phyloP scores from a whole-genome alignment of 148 eudicot genomes.

The Camellia granthamiana region DNA sequence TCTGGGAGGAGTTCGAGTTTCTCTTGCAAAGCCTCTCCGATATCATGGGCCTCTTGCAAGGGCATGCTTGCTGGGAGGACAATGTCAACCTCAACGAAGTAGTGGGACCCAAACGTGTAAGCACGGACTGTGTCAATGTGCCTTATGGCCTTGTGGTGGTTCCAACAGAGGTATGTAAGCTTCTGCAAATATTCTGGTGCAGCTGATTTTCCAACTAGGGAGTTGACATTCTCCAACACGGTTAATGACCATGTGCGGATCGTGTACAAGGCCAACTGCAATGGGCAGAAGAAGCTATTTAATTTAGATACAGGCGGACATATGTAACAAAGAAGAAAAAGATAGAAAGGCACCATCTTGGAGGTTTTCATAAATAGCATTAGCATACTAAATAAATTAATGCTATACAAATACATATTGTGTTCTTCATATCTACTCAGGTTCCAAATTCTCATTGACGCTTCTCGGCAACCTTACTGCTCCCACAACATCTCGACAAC shows the following conservation, averaged over 20 bases:
- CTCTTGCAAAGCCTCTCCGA: conserved; percentile 75
- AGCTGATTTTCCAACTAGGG: conserved; percentile 85
- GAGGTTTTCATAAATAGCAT: too few relatives aligned
- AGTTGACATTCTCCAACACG: conserved; percentile 86
- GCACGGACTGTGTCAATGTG: conserved; percentile 77
- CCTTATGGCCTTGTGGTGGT: conserved; percentile 69
- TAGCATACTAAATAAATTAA: too few relatives aligned
- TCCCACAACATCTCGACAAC: too few relatives aligned
- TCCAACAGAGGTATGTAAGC: conserved; percentile 87
- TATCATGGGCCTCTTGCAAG: conserved; percentile 71
- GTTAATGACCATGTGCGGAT: conserved; percentile 94
- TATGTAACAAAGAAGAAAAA: too few relatives aligned
- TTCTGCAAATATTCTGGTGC: conserved; percentile 85
- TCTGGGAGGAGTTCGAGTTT: conserved; percentile 71
- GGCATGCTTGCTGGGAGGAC: conserved; percentile 72
- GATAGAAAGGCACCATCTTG: too few relatives aligned
- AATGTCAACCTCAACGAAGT: conserved; percentile 76
- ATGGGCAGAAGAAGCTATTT: background rate
- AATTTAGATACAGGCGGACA: too few relatives aligned
- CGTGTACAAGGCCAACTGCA: conserved; percentile 87
- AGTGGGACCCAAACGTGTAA: conserved; percentile 79
- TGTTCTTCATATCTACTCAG: too few relatives aligned
- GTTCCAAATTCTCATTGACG: too few relatives aligned
- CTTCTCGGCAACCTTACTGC: too few relatives aligned
- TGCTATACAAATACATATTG: too few relatives aligned